Evolutionary conservation across 371 early-diverging fungal species (phyloP).

Genomic region (Haplosporangium sp.): DNA sequence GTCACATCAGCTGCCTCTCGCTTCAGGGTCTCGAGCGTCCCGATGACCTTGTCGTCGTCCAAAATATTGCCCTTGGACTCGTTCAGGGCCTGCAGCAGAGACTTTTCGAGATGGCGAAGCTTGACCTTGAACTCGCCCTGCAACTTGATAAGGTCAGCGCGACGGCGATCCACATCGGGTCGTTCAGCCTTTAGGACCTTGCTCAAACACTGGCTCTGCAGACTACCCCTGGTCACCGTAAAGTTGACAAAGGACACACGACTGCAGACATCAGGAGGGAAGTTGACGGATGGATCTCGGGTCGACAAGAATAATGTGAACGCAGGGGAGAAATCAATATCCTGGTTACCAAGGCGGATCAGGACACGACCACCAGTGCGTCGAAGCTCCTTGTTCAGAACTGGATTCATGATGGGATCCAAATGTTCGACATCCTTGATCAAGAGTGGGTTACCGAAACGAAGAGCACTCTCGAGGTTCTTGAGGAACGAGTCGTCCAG

Average conservation of each 20-base stretch:
- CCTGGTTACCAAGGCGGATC: constrained; percentile 95
- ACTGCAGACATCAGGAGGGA: constrained; percentile 96
- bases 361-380: constrained; percentile 97
- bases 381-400: constrained; percentile 95
- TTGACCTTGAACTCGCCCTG: constrained; percentile 97
- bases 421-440: constrained; percentile 97
- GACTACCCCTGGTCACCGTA: constrained; percentile 94
- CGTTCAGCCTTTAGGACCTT: constrained; percentile 94
- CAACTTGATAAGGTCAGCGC: constrained; percentile 92
- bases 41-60: constrained; percentile 96
- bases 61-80: constrained; percentile 96
- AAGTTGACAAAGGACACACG: constrained; percentile 99
- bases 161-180: constrained; percentile 94
- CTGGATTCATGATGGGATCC: constrained; percentile 97
- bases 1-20: constrained; percentile 95
- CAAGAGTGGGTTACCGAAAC: constrained; percentile 98
- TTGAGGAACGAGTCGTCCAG: constrained; percentile 97
- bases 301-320: constrained; percentile 96
- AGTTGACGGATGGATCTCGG: constrained; percentile 91
- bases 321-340: constrained; percentile 98
- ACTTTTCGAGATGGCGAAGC: constrained; percentile 93
- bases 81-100: constrained; percentile 92
- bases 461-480: constrained; percentile 95
- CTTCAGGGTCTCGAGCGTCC: constrained; percentile 94
- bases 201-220: constrained; percentile 97